Base-by-base conservation (phyloP, 805 yeast species). In the Monosporozyma siamensis region DNA sequence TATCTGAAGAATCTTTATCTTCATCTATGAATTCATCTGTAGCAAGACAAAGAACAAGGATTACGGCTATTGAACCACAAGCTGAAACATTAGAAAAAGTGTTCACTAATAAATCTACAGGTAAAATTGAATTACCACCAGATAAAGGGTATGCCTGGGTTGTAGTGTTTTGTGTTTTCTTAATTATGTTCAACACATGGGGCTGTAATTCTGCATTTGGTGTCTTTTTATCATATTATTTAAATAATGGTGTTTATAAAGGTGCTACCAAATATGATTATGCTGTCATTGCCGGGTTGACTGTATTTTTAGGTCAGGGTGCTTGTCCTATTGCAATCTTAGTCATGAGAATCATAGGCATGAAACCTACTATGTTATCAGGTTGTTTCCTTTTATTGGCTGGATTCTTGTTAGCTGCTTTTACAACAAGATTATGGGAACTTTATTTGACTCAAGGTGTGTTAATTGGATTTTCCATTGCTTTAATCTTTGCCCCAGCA, bases 141-240 rank as follows among this genome's bases (percentile, higher is more conserved):
- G 89, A 82, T 56, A 80, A 78, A 35, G 87, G 87, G 2, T 71
- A 75, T 44, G 86, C 83, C 2, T 78, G 86, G 82, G 76, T 80
- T 0, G 67, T 79, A 17, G 71, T 74, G 11, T 46, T 72, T 12
- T 75, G 78, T 11, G 70, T 74, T 3, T 63, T 69, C 23, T 40
- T 76, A 4, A 62, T 77, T 32, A 75, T 77, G 56, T 72, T 77
- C 48, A 67, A 73, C 30, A 74, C 85, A 0, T 82, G 90, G 89
- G 92, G 92, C 12, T 72, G 82, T 48, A 81, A 81, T 48, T 59
- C 64, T 6, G 82, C 80, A 3, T 82, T 70, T 54, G 81, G 86
- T 23, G 71, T 82, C 4, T 80, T 77, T 49, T 63, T 82, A 21
- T 69, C 82, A 1, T 70, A 68, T 48, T 82, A 79, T 53, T 48